These are phyloP conservation scores for Penicillium subrubescens DNA, from an alignment of 495 filamentous ascomycete species.

Conservation along the genomic window DNA sequence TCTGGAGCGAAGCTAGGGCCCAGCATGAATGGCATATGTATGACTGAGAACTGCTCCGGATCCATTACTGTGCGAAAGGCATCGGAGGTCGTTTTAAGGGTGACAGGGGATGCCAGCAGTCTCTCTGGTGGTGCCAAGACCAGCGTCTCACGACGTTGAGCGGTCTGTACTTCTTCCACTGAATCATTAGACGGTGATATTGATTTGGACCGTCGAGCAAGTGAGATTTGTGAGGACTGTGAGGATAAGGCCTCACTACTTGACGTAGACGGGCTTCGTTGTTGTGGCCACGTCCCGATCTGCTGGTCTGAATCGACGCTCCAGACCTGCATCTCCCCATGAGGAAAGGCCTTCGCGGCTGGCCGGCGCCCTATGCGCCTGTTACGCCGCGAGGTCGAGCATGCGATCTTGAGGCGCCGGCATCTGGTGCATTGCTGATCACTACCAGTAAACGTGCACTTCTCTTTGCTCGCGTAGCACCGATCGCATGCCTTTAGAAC, in stretches of 20 bases:
- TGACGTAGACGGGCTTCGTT: constrained; percentile 3
- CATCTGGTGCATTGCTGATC: constrained; percentile 30
- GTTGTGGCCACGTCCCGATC: constrained; percentile 1
- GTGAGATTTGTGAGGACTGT: neutral
- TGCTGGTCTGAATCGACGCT: constrained; percentile 19
- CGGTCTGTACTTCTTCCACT: constrained; percentile 7
- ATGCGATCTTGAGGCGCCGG: constrained; percentile 27
- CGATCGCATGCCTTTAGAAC: constrained; percentile 29
- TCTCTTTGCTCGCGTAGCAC: constrained; percentile 30
- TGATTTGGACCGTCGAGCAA: constrained; percentile 10
- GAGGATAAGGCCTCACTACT: constrained; percentile 11
- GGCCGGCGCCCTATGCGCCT: constrained; percentile 26
- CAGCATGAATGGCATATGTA: constrained; percentile 30
- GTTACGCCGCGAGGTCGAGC: constrained; percentile 23
- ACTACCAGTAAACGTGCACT: constrained; percentile 23
- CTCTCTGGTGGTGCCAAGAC: constrained; percentile 24
- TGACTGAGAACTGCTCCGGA: constrained; percentile 26
- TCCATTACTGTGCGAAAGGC: constrained; percentile 30
- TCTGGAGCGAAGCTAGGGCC: constrained; percentile 25
- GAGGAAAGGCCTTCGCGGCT: constrained; percentile 19
- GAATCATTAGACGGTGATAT: constrained; percentile 7
- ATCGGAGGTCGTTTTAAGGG: constrained; percentile 24
- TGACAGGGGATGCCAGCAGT: constrained; percentile 19
- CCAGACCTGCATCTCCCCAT: constrained; percentile 25
- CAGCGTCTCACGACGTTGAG: constrained; percentile 5